Percentiles rank a stretch among this genome's conserved stretches.
Conservation (phyloP, 768 basidiomycete genomes). For the Cyathus striatus region DNA sequence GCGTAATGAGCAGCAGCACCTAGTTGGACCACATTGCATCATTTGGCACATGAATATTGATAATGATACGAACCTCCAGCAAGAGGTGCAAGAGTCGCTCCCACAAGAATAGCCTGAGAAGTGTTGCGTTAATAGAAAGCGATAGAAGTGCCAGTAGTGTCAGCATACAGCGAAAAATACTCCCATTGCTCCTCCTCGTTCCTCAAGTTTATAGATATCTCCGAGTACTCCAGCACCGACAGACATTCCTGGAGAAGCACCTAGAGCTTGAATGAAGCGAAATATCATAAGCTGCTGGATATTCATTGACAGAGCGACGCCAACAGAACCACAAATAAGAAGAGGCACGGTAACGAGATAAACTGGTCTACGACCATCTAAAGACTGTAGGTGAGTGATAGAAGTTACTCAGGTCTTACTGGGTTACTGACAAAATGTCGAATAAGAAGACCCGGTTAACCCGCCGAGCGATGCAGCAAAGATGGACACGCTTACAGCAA, state of each 20-base stretch:
- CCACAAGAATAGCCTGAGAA: constrained; percentile 40
- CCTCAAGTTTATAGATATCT: constrained; percentile 51
- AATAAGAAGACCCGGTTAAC: constrained; percentile 16
- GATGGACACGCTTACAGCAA: constrained; percentile 19
- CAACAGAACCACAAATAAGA: constrained; percentile 46
- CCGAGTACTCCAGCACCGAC: constrained; percentile 48
- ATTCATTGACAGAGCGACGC: constrained; percentile 36
- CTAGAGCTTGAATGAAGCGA: constrained; percentile 55
- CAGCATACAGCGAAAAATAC: constrained; percentile 37
- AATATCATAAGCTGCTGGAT: constrained; percentile 43
- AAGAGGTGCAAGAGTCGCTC: constrained; percentile 50
- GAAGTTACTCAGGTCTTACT: not conserved
- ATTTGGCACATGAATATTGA: no score
- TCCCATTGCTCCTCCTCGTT: constrained; percentile 46
- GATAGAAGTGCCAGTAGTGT: not conserved
- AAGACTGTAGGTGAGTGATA: no score
- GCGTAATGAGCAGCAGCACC: constrained; percentile 43
- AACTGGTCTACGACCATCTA: constrained; percentile 53
- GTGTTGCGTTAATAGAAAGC: not conserved
- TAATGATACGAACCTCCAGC: constrained; percentile 36
- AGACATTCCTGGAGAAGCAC: constrained; percentile 41
- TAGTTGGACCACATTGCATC: no score
- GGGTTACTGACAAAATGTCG: constrained; percentile 9
- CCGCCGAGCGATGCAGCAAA: constrained; percentile 15
- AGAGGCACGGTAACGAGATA: constrained; percentile 53